These are phyloP conservation scores for Chimonanthus salicifolius DNA, from an alignment of 164 flowering plant species.

Conservation along the genomic window DNA sequence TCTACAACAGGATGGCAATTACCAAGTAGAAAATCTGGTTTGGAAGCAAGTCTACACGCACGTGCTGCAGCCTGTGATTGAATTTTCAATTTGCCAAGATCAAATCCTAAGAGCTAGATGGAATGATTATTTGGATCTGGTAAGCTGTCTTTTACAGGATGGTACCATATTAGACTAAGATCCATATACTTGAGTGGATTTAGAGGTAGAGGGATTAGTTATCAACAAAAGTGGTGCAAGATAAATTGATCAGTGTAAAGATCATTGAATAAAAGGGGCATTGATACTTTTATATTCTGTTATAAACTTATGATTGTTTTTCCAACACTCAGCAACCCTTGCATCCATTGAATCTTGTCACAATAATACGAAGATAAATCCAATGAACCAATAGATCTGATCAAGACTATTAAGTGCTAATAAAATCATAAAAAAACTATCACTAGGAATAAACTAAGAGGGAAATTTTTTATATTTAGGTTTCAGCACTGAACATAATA, in stretches of 20 bases:
- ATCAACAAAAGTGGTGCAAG: conserved; percentile 12
- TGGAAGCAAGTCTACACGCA: conserved; percentile 25
- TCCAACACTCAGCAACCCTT: background rate
- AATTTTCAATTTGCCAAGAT: conserved; percentile 25
- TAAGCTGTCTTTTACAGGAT: conserved; percentile 4
- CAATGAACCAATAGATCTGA: conserved; percentile 2
- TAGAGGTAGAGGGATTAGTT: background rate
- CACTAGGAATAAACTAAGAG: background rate
- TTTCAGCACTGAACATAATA: background rate
- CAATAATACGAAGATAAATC: background rate
- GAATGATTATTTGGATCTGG: conserved; percentile 15
- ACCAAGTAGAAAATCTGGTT: conserved; percentile 33
- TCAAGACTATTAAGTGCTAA: background rate
- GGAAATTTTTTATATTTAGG: background rate
- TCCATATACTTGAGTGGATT: conserved; percentile 1
- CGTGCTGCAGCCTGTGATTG: conserved; percentile 50
- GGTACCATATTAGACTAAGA: background rate
- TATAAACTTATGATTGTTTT: background rate
- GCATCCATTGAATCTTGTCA: background rate
- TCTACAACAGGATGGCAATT: conserved; percentile 37
- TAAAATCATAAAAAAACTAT: background rate
- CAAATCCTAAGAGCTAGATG: conserved; percentile 17
- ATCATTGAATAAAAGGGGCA: background rate
- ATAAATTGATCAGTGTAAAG: conserved; percentile 5
- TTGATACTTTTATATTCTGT: background rate